Conservation (phyloP, 306 rosid species). For the Erythrophleum fordii region DNA sequence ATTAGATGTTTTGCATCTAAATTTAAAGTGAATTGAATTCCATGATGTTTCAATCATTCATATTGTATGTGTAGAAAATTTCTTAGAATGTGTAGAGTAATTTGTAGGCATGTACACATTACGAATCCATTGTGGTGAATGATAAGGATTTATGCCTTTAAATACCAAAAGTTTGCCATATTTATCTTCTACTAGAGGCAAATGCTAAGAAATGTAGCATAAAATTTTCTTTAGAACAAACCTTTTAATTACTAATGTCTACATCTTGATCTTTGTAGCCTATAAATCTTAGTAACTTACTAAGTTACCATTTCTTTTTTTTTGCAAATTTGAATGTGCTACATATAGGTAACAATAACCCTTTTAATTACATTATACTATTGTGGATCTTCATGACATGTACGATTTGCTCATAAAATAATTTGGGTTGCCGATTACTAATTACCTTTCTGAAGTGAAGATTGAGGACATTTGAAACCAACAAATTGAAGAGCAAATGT, state of each 20-base stretch:
- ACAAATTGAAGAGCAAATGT: no score
- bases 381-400: conserved; percentile 25
- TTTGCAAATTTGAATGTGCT: conserved; percentile 26
- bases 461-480: no score
- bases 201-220: neutral
- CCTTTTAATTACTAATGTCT: neutral
- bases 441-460: no score
- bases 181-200: neutral
- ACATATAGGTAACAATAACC: conserved; percentile 60
- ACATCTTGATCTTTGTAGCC: neutral
- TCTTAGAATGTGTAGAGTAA: conserved; percentile 75
- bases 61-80: conserved; percentile 75
- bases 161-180: neutral
- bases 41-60: conserved; percentile 82
- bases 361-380: conserved; percentile 73
- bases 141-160: neutral
- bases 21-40: conserved; percentile 85
- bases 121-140: neutral
- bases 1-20: conserved; percentile 79
- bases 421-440: no score
- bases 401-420: no score
- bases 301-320: conserved; percentile 1
- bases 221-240: neutral
- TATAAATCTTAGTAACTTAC: neutral
- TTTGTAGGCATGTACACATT: conserved; percentile 62